These are phyloP conservation scores for Komagataella pseudopastoris DNA, from an alignment of 805 yeast species.

Conservation along the genomic window DNA sequence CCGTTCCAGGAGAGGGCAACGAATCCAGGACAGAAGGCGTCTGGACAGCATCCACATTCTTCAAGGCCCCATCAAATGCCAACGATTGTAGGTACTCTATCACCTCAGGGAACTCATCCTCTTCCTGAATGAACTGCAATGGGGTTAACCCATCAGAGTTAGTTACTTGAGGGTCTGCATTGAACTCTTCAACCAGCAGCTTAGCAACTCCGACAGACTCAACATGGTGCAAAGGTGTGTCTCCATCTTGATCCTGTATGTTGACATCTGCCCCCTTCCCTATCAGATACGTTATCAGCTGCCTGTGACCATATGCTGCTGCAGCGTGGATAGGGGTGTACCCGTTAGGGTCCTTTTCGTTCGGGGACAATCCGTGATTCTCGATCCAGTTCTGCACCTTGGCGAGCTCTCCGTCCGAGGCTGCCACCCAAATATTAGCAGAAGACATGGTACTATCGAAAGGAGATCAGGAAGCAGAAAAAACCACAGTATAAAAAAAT, in stretches of 20 bases:
- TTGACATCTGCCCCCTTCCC: slow-evolving; percentile 66
- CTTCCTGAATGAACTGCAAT: slow-evolving; percentile 64
- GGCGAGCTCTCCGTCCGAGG: slow-evolving; percentile 66
- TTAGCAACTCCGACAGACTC: slow-evolving; percentile 62
- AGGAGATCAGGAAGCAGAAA: background rate
- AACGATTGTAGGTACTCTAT: slow-evolving; percentile 44
- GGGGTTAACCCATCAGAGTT: slow-evolving; percentile 72
- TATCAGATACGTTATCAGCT: slow-evolving; percentile 45
- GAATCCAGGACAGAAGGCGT: background rate
- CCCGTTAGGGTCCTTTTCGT: slow-evolving; percentile 81
- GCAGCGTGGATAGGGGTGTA: slow-evolving; percentile 98
- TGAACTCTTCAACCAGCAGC: slow-evolving; percentile 47
- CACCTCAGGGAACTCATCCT: slow-evolving; percentile 73
- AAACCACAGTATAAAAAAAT: too few species aligned
- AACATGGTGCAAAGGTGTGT: slow-evolving; percentile 86
- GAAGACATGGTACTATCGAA: slow-evolving; percentile 5
- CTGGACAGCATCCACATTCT: slow-evolving; percentile 6
- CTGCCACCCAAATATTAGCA: slow-evolving; percentile 85
- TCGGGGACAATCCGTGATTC: slow-evolving; percentile 42
- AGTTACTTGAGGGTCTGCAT: slow-evolving; percentile 49
- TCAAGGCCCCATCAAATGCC: slow-evolving; percentile 16
- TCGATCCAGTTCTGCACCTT: slow-evolving; percentile 44
- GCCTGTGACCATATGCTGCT: slow-evolving; percentile 78
- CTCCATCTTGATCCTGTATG: slow-evolving; percentile 79
- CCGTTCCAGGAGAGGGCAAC: slow-evolving; percentile 16